Evolutionary conservation across 2,329 filamentous ascomycete genomes (phyloP).

Genomic region (Aspergillus phoenicis): DNA sequence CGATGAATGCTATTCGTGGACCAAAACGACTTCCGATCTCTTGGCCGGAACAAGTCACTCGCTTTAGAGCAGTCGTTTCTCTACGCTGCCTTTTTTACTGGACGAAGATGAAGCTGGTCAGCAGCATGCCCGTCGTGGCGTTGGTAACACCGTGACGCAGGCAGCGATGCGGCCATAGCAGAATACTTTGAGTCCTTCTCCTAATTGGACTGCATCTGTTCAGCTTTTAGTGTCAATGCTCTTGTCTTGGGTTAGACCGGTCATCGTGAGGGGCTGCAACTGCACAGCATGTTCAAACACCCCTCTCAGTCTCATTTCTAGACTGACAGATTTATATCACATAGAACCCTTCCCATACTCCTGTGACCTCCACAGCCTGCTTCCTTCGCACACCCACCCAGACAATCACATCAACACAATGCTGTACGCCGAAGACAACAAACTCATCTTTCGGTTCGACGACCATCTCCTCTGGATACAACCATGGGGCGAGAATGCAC

Average conservation of each 20-base stretch:
- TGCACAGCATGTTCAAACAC: not conserved
- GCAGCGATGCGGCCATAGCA: not conserved
- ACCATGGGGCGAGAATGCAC: constrained; percentile 43
- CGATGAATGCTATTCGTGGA: not conserved
- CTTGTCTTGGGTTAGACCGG: not conserved
- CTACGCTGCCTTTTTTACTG: not conserved
- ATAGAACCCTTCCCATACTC: not conserved
- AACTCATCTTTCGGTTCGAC: constrained; percentile 41
- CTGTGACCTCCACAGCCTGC: not conserved
- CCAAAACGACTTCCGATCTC: not conserved
- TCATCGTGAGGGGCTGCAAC: not conserved
- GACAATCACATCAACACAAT: constrained; percentile 21
- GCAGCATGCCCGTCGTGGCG: not conserved
- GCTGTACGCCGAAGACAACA: constrained; percentile 38
- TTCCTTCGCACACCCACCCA: not conserved
- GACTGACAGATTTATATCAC: not conserved
- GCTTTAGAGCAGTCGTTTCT: constrained; percentile 1
- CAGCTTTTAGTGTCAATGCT: not conserved
- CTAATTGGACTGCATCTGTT: not conserved
- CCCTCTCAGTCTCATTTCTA: not conserved
- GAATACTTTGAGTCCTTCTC: not conserved
- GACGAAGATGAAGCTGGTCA: not conserved
- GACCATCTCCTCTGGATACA: constrained; percentile 43
- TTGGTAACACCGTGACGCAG: constrained; percentile 1
- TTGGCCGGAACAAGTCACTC: not conserved